These are phyloP conservation scores for Trametes versicolor DNA, from an alignment of 1,284 basidiomycete species.

Conservation along the genomic window DNA sequence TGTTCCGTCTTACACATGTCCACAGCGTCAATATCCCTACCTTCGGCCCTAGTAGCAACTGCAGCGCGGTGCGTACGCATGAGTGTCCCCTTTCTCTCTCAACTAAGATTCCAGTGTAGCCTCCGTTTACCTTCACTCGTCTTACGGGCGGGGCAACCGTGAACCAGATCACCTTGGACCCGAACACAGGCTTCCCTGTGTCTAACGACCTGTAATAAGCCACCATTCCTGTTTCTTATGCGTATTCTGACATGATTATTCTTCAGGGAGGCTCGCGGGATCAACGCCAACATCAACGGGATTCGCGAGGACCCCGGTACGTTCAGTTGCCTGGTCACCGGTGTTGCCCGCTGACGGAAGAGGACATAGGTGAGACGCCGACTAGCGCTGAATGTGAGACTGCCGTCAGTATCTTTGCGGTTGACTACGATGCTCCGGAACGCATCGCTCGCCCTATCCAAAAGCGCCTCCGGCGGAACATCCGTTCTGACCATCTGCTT, in stretches of 20 bases:
- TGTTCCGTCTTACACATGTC: neutral
- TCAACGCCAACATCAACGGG: constrained; percentile 41
- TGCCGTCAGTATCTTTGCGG: constrained; percentile 42
- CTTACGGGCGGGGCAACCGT: constrained; percentile 40
- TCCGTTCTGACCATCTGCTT: constrained; percentile 21
- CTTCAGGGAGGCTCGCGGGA: constrained; percentile 32
- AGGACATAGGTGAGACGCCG: constrained; percentile 37
- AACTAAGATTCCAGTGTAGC: constrained; percentile 23
- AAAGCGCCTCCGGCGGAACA: constrained; percentile 29
- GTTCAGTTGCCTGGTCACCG: constrained; percentile 2
- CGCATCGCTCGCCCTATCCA: constrained; percentile 37
- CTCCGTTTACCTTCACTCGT: constrained; percentile 42
- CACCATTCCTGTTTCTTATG: neutral
- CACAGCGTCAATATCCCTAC: constrained; percentile 41
- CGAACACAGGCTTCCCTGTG: constrained; percentile 39
- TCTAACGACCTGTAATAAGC: constrained; percentile 32
- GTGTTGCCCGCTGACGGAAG: neutral
- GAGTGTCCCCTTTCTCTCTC: neutral
- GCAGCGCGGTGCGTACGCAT: constrained; percentile 33
- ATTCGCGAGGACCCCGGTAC: constrained; percentile 38
- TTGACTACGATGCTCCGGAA: constrained; percentile 43
- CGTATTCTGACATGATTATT: neutral
- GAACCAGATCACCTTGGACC: constrained; percentile 35
- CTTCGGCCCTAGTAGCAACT: constrained; percentile 39
- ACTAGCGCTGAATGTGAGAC: constrained; percentile 39